phyloP scores from a whole-genome alignment of 768 basidiomycete species.

The Cyclocybe cylindracea region DNA sequence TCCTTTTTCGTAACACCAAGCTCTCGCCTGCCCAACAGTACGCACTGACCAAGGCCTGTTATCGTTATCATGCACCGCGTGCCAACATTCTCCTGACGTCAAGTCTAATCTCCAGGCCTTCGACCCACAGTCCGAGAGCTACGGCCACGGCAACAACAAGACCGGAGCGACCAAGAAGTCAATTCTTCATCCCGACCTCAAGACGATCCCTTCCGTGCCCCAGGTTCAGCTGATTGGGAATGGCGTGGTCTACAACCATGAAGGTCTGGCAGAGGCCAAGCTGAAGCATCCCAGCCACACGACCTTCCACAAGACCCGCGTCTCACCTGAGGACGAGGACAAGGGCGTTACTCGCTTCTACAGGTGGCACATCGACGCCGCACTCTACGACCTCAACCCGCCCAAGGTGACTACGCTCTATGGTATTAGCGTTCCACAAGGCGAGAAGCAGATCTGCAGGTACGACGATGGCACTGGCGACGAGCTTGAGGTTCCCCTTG shows the following conservation, averaged over 20 bases:
- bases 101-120: conserved; percentile 56
- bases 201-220: conserved; percentile 85
- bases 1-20: conserved; percentile 72
- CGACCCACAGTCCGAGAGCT: conserved; percentile 59
- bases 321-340: conserved; percentile 73
- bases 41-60: conserved; percentile 74
- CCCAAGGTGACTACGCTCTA: conserved; percentile 88
- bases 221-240: conserved; percentile 95
- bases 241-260: conserved; percentile 77
- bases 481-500: conserved; percentile 78
- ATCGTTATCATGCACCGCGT: background rate
- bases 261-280: conserved; percentile 74
- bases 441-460: conserved; percentile 59
- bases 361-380: conserved; percentile 92
- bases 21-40: conserved; percentile 85
- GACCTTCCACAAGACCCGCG: conserved; percentile 81
- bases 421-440: conserved; percentile 71
- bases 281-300: conserved; percentile 87
- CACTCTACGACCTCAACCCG: conserved; percentile 73
- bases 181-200: conserved; percentile 86
- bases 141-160: conserved; percentile 91
- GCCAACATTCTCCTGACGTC: conserved; percentile 6
- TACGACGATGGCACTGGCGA: conserved; percentile 91
- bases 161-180: conserved; percentile 73
- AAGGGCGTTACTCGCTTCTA: conserved; percentile 87